These are phyloP conservation scores for Daphne laureola DNA, from an alignment of 441 rosid genomes.

Conservation along the genomic window DNA sequence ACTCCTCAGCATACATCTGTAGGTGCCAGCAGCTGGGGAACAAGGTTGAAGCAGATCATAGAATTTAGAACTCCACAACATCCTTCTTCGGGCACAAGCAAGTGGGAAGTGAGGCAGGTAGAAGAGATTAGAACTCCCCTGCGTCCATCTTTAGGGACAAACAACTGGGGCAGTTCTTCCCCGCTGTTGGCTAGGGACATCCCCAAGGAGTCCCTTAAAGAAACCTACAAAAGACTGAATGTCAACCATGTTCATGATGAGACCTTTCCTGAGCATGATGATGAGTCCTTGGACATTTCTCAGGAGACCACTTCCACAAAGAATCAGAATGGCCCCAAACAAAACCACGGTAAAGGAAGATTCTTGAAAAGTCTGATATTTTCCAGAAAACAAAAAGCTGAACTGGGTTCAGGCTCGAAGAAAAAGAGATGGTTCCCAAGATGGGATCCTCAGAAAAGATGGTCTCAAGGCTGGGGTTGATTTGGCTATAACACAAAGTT, in stretches of 20 bases:
- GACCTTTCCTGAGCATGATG: slow-evolving; percentile 18
- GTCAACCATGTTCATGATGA: slow-evolving; percentile 23
- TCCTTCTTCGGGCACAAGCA: slow-evolving; percentile 18
- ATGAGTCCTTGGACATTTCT: slow-evolving; percentile 5
- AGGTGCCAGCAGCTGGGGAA: background rate
- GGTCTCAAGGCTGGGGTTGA: slow-evolving; percentile 61
- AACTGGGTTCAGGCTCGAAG: slow-evolving; percentile 15
- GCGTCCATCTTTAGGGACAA: slow-evolving; percentile 45
- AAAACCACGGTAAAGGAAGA: slow-evolving; percentile 15
- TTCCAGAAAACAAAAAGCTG: slow-evolving; percentile 13
- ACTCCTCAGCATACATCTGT: too few species aligned
- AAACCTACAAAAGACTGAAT: slow-evolving; percentile 34
- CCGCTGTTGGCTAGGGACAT: slow-evolving; percentile 48
- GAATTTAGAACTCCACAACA: slow-evolving; percentile 55
- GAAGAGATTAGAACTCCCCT: slow-evolving; percentile 46
- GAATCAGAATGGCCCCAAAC: slow-evolving; percentile 8
- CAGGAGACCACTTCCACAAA: slow-evolving; percentile 1
- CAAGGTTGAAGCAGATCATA: slow-evolving; percentile 20
- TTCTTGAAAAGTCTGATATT: slow-evolving; percentile 18
- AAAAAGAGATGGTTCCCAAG: slow-evolving; percentile 35
- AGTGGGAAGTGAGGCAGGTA: slow-evolving; percentile 24
- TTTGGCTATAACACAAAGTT: background rate
- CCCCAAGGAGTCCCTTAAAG: slow-evolving; percentile 44
- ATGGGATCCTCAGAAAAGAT: slow-evolving; percentile 41
- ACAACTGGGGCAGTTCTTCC: slow-evolving; percentile 53